Base-by-base conservation (phyloP, 139 green algal genomes). In the Chlamydomonas sp. region DNA sequence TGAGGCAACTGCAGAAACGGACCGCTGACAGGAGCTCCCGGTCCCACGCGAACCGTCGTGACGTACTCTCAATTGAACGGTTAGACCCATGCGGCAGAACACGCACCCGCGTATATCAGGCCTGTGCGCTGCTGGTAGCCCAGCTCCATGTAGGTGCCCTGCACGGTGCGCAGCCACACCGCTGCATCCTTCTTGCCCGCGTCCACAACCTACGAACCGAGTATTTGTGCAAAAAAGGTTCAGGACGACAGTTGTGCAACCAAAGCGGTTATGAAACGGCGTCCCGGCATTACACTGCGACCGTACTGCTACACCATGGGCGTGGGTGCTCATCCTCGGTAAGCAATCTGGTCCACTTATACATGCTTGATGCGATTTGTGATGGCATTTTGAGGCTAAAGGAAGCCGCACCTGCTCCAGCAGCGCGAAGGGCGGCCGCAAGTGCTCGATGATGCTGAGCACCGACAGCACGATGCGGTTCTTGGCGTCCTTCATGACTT, bases 331-430 rank as follows among this genome's bases (percentile, higher is more conserved):
- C 31, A 49, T 49, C 31, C 31, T 49, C 31, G 31, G 31, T 49
- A 49, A 49, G 31, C 31, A 49, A 49, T 49, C 31, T 49, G 31
- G 31, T 49, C 31, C 31, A 49, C 31, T 49, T 49, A 49, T 49
- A 49, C 31, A 49, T 49, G 31, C 31, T 49, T 49, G 31, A 49
- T 49, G 31, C 31, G 31, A 49, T 49, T 49, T 49, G 31, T 49
- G 31, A 49, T 49, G 31, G 31, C 31, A 49, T 49, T 49, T 49
- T 49, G 31, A 49, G 31, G 31, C 31, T 49, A 49, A 49, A 49
- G 31, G 31, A 49, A 49, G 31, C 31, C 79, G 0, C 63, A 84
- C 82, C 82, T 87, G 82, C 82, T 87, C 82, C 5, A 87, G 4
- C 4, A 63, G 49, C 1, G 79, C 81, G 69, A 79, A 71, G 0